Evolutionary conservation across 768 basidiomycete genomes (phyloP).

Genomic region (Amanita subjunquillea): DNA sequence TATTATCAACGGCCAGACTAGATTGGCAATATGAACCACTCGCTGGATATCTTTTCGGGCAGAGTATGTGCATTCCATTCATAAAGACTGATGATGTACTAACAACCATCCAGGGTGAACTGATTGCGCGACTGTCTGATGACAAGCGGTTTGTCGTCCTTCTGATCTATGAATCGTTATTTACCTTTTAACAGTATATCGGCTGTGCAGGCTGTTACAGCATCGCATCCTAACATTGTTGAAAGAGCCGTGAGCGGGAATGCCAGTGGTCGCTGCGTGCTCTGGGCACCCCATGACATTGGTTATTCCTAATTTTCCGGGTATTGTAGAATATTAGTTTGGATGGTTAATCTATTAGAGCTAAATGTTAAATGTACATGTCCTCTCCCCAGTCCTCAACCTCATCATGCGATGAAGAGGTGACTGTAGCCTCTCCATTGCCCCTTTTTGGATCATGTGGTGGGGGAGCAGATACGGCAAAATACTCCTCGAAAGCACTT

Average conservation of each 20-base stretch:
- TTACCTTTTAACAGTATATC: slow-evolving; percentile 40
- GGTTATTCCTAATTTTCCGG: slow-evolving; percentile 2
- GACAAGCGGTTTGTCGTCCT: slow-evolving; percentile 30
- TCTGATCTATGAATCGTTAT: slow-evolving; percentile 1
- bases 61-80: slow-evolving; percentile 33
- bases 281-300: slow-evolving; percentile 52
- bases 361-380: slow-evolving; percentile 3
- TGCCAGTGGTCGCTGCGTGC: slow-evolving; percentile 65
- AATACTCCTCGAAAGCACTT: slow-evolving; percentile 1
- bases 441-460: not conserved
- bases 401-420: not conserved
- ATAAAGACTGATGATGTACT: not conserved
- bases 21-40: slow-evolving; percentile 76
- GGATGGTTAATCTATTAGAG: not conserved
- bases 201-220: slow-evolving; percentile 86
- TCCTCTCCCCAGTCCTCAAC: slow-evolving; percentile 6
- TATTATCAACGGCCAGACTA: slow-evolving; percentile 14
- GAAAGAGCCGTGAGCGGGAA: slow-evolving; percentile 74
- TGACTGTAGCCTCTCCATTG: not conserved
- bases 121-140: slow-evolving; percentile 55
- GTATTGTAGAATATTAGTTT: not conserved
- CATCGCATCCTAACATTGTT: slow-evolving; percentile 67
- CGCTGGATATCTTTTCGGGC: slow-evolving; percentile 62
- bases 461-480: not conserved
- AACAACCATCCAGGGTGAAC: slow-evolving; percentile 45